Percentiles rank a stretch among this genome's conserved stretches.
These are phyloP conservation scores for Aspergillus vadensis DNA, from an alignment of 2,329 filamentous ascomycete species.

Conservation along the genomic window DNA sequence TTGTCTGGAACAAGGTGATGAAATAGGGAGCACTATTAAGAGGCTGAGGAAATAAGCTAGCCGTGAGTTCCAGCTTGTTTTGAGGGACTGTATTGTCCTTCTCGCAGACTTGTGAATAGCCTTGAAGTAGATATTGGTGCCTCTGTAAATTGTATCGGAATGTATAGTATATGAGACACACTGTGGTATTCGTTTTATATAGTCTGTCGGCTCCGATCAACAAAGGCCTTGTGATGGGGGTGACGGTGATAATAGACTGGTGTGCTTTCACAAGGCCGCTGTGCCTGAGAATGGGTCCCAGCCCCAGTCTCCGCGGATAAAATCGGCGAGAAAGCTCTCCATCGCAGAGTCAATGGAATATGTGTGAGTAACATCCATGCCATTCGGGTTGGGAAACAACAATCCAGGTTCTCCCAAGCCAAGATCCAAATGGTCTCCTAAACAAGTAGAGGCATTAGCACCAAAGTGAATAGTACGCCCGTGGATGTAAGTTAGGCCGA, in stretches of 20 bases:
- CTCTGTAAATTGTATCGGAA: not conserved
- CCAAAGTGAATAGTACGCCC: not conserved
- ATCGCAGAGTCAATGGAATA: slow-evolving; percentile 23
- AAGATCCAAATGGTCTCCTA: not conserved
- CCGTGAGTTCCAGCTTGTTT: not conserved
- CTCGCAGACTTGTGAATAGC: too few species aligned
- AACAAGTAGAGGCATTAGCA: too few species aligned
- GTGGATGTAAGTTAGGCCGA: too few species aligned
- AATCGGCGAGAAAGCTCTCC: slow-evolving; percentile 27
- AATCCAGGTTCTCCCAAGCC: not conserved
- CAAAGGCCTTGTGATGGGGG: not conserved
- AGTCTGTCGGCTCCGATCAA: too few species aligned
- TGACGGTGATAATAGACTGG: not conserved
- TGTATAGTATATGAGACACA: not conserved
- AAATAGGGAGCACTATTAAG: slow-evolving; percentile 40
- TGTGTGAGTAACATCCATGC: slow-evolving; percentile 1
- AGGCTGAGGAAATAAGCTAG: slow-evolving; percentile 33
- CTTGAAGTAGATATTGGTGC: not conserved
- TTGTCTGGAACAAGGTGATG: slow-evolving; percentile 33
- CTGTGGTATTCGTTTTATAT: too few species aligned
- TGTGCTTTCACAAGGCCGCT: not conserved
- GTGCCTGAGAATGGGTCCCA: slow-evolving; percentile 27
- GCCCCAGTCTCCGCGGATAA: slow-evolving; percentile 28
- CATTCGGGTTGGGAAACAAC: slow-evolving; percentile 2
- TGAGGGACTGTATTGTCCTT: not conserved